phyloP scores from a whole-genome alignment of 495 filamentous ascomycete species.

The Xylaria intraflava region DNA sequence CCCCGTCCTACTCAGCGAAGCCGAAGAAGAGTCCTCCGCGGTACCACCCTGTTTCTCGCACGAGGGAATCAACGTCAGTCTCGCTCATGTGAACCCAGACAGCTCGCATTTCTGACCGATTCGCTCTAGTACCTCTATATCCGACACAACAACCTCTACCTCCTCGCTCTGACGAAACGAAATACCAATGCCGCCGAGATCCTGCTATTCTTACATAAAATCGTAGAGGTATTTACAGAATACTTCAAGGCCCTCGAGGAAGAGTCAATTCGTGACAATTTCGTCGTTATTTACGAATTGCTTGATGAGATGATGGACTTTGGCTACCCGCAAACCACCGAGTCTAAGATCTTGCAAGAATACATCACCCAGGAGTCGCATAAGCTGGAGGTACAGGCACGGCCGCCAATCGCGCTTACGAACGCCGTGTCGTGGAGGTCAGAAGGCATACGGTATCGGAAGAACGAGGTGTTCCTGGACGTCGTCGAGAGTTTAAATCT shows the following conservation, averaged over 20 bases:
- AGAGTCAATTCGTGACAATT: constrained; percentile 98
- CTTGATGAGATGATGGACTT: constrained; percentile 99
- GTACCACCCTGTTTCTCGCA: constrained; percentile 98
- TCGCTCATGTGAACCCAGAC: neutral
- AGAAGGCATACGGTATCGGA: constrained; percentile 97
- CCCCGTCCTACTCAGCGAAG: constrained; percentile 91
- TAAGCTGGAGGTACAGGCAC: constrained; percentile 94
- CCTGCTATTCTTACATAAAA: constrained; percentile 93
- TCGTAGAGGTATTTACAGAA: constrained; percentile 98
- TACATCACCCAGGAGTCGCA: constrained; percentile 99
- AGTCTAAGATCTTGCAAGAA: constrained; percentile 98
- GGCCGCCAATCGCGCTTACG: constrained; percentile 98
- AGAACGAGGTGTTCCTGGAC: constrained; percentile 98
- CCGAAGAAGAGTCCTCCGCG: constrained; percentile 97
- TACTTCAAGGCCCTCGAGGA: constrained; percentile 99
- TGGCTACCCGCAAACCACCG: constrained; percentile 97
- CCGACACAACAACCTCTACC: constrained; percentile 97
- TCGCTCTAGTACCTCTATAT: constrained; percentile 89
- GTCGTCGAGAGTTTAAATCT: constrained; percentile 97
- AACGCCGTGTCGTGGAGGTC: constrained; percentile 98
- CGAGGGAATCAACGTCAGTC: constrained; percentile 91
- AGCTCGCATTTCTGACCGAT: neutral
- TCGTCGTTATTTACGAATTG: constrained; percentile 98
- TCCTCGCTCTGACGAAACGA: constrained; percentile 95
- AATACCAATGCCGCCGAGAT: constrained; percentile 99